Base-by-base conservation (phyloP, 495 filamentous ascomycete genomes). In the Pseudevernia furfuracea region DNA sequence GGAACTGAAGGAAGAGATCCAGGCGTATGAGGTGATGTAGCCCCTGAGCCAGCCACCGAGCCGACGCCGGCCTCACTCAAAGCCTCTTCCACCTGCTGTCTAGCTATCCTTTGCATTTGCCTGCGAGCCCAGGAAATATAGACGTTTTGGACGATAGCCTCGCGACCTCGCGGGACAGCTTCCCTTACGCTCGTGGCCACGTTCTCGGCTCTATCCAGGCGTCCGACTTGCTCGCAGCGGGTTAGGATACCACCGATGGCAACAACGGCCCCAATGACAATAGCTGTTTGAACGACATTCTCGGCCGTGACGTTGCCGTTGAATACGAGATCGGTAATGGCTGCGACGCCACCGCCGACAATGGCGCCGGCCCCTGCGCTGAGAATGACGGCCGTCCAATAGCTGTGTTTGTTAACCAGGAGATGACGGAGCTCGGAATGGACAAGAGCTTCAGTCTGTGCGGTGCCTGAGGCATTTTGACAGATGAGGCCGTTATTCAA, bases 311-410 rank as follows among this genome's bases (percentile, higher is more conserved):
- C 49, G 28, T 65, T 55, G 19, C 46, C 63, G 2, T 55, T 30
- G 36, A 60, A 60, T 19, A 10, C 15, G 32, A 25, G 1, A 25
- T 65, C 58, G 6, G 52, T 4, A 4, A 28, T 15, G 11, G 63
- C 63, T 23, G 63, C 63, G 28, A 59, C 17, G 23, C 17, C 30
- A 19, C 14, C 58, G n/a, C 58, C 58, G 19, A 19, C 12, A 3
- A 3, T 6, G 21, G 46, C 58, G 4, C 63, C 44, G 4, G 6
- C 4, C 21, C n/a, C 43, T 34, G 43, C 23, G 37, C 58, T 55
- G 17, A 59, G 49, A 32, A 61, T 4, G 34, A 65, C 63, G 36
- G 63, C 34, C 21, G 41, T 17, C 63, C 63, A 65, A 21, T 65
- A 65, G 21, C 57, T 60, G 23, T 55, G 49, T 0, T 7, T 6